Evolutionary conservation across 345 rosid genomes (phyloP).

Genomic region (Citrus maxima): DNA sequence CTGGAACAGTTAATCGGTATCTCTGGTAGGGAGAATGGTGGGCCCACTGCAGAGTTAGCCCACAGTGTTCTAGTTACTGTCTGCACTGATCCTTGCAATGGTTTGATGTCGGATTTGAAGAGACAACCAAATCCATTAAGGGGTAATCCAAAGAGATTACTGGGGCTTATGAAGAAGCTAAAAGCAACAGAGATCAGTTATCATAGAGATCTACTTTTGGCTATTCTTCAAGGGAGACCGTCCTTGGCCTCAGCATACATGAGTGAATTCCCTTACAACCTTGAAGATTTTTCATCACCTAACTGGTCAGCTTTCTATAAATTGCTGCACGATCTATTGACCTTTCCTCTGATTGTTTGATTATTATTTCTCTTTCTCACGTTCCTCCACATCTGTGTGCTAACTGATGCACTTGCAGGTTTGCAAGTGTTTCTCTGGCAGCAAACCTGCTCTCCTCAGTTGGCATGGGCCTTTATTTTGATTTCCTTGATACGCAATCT

Average conservation of each 20-base stretch:
- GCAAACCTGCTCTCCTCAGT: conserved; percentile 68
- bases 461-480: conserved; percentile 44
- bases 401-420: conserved; percentile 69
- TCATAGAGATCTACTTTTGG: conserved; percentile 84
- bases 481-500: conserved; percentile 48
- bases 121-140: conserved; percentile 51
- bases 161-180: conserved; percentile 81
- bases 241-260: conserved; percentile 69
- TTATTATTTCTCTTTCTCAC: conserved; percentile 11
- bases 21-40: conserved; percentile 61
- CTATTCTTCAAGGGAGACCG: conserved; percentile 63
- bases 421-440: conserved; percentile 71
- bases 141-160: conserved; percentile 69
- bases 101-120: conserved; percentile 78
- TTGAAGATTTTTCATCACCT: conserved; percentile 76
- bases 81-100: conserved; percentile 82
- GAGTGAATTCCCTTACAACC: conserved; percentile 83
- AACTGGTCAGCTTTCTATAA: conserved; percentile 62
- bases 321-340: background rate
- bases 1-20: conserved; percentile 69
- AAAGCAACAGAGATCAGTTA: conserved; percentile 58
- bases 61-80: conserved; percentile 61
- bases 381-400: conserved; percentile 22
- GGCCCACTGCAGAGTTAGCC: conserved; percentile 56
- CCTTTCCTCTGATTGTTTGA: conserved; percentile 7